Percentiles rank a stretch among this genome's conserved stretches.
These are phyloP conservation scores for Debaryomyces udenii DNA, from an alignment of 1,139 yeast genomes.

Conservation along the genomic window DNA sequence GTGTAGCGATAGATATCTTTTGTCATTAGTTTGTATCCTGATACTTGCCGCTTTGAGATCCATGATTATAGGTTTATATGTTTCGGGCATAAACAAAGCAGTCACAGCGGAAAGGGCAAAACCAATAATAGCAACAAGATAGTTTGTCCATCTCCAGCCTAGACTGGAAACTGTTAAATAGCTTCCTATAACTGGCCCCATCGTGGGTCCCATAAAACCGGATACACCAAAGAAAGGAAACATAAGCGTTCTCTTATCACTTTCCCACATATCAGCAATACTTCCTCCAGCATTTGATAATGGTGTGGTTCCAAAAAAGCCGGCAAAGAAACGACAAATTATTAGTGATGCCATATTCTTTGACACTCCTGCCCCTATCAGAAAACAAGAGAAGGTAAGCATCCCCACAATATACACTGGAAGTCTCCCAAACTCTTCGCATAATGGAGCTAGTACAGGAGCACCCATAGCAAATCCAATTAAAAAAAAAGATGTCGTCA, in stretches of 20 bases:
- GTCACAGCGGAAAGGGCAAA: slow-evolving; percentile 1
- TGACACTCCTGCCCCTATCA: slow-evolving; percentile 11
- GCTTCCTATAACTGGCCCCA: slow-evolving; percentile 13
- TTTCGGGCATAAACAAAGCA: slow-evolving; percentile 9
- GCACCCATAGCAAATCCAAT: slow-evolving; percentile 15
- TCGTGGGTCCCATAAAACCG: slow-evolving; percentile 13
- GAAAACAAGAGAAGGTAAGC: slow-evolving; percentile 10
- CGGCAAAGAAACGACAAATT: slow-evolving; percentile 14
- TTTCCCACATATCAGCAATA: slow-evolving; percentile 13
- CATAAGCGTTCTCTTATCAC: slow-evolving; percentile 7
- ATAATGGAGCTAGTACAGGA: slow-evolving; percentile 12
- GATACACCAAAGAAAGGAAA: slow-evolving; percentile 12
- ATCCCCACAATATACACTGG: slow-evolving; percentile 11
- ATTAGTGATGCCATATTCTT: slow-evolving; percentile 10
- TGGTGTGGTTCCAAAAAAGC: slow-evolving; percentile 13
- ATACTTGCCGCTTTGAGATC: slow-evolving; percentile 11
- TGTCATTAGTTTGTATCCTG: slow-evolving; percentile 10
- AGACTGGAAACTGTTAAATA: slow-evolving; percentile 6
- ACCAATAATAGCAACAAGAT: slow-evolving; percentile 8
- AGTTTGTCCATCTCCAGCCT: slow-evolving; percentile 14
- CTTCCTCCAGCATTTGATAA: slow-evolving; percentile 13
- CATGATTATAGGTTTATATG: slow-evolving; percentile 11
- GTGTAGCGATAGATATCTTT: slow-evolving; percentile 8
- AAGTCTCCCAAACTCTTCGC: slow-evolving; percentile 13
- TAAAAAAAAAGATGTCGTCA: slow-evolving; percentile 12